Base-by-base conservation (phyloP, 2,329 filamentous ascomycete species). In the Exophiala bonariae region DNA sequence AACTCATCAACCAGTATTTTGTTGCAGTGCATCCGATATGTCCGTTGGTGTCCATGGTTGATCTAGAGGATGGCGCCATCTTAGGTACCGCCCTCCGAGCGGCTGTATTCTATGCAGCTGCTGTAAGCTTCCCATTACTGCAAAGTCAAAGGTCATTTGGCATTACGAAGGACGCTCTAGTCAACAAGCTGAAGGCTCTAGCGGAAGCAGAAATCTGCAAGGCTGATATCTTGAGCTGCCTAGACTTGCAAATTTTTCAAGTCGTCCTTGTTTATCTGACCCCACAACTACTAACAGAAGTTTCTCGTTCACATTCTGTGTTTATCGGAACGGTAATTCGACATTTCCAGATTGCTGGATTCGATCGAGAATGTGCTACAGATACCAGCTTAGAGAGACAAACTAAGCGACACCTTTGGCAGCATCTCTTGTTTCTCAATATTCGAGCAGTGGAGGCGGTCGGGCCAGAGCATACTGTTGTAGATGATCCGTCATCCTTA, bases 401-500 rank as follows among this genome's bases (percentile, higher is more conserved):
- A n/a, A 6, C 14, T 18, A 34, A 34, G 14, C 85, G 47, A 79
- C 75, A 3, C 77, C 85, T 0, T 31, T 89, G 86, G 86, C 82
- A 88, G 60, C 86, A 89, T 57, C 73, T 89, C 16, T 88, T 84
- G 63, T 87, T 87, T 61, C 73, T 89, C 5, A 86, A 89, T 60
- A 78, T 88, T 45, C 76, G 85, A 32, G 87, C 85, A 1, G 86
- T 81, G 60, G 85, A 89, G 65, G 81, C 83, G 1, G 85, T 86
- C 51, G 86, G 85, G 6, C 32, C 32, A 18, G 32, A 34, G 14
- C 13, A n/a, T 5, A 34, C 32, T 18, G 13, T 14, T n/a, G 14
- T 34, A 6, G 32, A 34, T 34, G 32, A 34, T 34, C 0, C 85
- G 85, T 4, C 76, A 82, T n/a, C 83, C 83, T 1, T 77, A 81